Conservation (phyloP, 805 yeast genomes). For the Pichia californica region DNA sequence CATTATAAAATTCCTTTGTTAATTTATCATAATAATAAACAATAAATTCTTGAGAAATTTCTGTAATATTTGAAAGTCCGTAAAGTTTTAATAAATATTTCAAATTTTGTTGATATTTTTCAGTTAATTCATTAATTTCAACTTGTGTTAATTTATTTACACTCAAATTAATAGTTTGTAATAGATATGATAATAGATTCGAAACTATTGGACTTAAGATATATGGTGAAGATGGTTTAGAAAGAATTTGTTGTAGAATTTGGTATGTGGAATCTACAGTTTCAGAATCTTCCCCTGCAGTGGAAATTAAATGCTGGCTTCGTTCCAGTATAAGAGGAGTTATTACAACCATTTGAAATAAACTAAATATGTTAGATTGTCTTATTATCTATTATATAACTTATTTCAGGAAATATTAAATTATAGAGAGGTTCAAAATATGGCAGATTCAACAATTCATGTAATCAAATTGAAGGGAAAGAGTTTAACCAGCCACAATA, state of each 20-base stretch:
- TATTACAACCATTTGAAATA: neutral
- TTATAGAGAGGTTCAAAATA: too few relatives aligned
- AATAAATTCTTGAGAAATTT: conserved; percentile 5
- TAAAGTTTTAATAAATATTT: neutral
- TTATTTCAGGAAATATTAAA: too few relatives aligned
- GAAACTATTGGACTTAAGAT: neutral
- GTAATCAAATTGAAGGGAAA: too few relatives aligned
- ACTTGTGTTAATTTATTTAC: neutral
- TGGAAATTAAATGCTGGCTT: neutral
- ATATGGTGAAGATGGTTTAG: neutral
- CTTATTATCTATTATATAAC: too few relatives aligned
- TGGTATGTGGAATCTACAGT: neutral
- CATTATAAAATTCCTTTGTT: neutral
- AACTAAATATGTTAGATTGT: too few relatives aligned
- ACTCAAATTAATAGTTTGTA: neutral
- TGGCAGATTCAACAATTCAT: too few relatives aligned
- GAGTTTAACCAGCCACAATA: too few relatives aligned
- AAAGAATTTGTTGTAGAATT: neutral
- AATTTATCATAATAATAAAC: conserved; percentile 1
- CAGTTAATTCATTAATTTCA: neutral
- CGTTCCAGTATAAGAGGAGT: neutral
- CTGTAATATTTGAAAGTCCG: neutral
- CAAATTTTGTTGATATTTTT: neutral
- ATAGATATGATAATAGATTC: neutral
- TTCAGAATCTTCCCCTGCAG: neutral